These are phyloP conservation scores for Jatropha multifida DNA, from an alignment of 441 rosid species.

Conservation along the genomic window DNA sequence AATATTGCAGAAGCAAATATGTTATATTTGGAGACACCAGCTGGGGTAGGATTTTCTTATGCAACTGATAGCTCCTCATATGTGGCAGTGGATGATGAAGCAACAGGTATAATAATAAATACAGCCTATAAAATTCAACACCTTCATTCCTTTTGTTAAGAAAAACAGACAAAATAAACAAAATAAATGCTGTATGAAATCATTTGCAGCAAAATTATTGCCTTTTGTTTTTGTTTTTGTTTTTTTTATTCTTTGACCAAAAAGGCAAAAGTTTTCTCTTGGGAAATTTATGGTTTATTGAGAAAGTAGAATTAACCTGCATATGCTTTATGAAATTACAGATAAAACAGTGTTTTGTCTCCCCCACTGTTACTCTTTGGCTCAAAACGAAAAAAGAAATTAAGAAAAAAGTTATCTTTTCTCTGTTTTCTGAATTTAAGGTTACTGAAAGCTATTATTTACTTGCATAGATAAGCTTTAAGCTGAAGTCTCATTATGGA, in stretches of 20 bases:
- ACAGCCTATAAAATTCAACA: constrained; percentile 11
- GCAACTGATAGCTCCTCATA: constrained; percentile 70
- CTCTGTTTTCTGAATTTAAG: background rate
- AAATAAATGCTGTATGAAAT: background rate
- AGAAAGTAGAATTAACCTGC: constrained; percentile 6
- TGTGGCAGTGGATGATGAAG: constrained; percentile 68
- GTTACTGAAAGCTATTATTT: constrained; percentile 1
- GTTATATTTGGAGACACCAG: constrained; percentile 91
- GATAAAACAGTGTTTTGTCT: constrained; percentile 22
- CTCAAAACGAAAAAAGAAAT: background rate
- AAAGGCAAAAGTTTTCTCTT: constrained; percentile 13
- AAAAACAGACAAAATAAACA: background rate
- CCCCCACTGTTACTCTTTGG: constrained; percentile 1
- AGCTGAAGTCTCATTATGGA: constrained; percentile 1
- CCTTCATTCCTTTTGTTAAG: constrained; percentile 12
- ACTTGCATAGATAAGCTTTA: constrained; percentile 3
- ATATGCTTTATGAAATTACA: background rate
- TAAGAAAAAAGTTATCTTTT: background rate
- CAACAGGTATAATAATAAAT: constrained; percentile 55
- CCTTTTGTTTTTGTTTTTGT: background rate
- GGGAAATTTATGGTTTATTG: background rate
- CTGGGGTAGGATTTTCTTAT: constrained; percentile 97
- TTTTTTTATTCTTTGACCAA: constrained; percentile 1
- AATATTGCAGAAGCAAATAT: constrained; percentile 87
- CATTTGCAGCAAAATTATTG: background rate